phyloP scores from a whole-genome alignment of 257 asterid genomes.

The Thymus quinquecostatus region DNA sequence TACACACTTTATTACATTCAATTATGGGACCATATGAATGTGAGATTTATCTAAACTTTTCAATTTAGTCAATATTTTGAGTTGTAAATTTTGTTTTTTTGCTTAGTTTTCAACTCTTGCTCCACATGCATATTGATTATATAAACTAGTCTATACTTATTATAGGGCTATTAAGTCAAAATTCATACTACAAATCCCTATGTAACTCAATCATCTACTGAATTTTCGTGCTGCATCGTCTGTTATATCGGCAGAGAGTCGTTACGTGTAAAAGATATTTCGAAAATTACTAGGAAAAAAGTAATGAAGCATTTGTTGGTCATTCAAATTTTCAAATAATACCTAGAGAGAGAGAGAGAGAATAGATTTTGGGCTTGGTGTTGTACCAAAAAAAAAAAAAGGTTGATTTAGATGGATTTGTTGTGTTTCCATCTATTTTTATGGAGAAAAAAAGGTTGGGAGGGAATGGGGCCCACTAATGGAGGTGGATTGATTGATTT shows the following conservation, averaged over 20 bases:
- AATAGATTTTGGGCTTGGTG: slow-evolving; percentile 1
- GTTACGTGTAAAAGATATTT: too few relatives aligned
- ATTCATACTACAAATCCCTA: neutral
- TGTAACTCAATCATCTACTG: too few relatives aligned
- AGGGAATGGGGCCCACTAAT: slow-evolving; percentile 29
- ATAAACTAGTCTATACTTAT: neutral
- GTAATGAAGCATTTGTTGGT: neutral
- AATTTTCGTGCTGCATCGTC: too few relatives aligned
- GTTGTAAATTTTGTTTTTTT: slow-evolving; percentile 18
- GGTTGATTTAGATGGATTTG: slow-evolving; percentile 33
- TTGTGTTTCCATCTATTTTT: slow-evolving; percentile 28
- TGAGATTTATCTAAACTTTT: neutral
- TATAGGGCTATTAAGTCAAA: neutral
- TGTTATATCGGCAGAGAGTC: too few relatives aligned
- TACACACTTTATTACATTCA: too few relatives aligned
- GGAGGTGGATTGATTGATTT: slow-evolving; percentile 39
- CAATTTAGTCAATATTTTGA: slow-evolving; percentile 27
- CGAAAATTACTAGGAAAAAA: neutral
- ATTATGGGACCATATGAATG: neutral
- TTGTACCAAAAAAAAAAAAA: slow-evolving; percentile 22
- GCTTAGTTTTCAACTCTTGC: slow-evolving; percentile 11
- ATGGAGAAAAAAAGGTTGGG: slow-evolving; percentile 18
- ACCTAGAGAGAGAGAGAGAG: slow-evolving; percentile 18
- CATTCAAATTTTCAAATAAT: slow-evolving; percentile 7
- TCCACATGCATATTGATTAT: neutral